Base-by-base conservation (phyloP, 805 yeast genomes). In the Millerozyma acaciae region DNA sequence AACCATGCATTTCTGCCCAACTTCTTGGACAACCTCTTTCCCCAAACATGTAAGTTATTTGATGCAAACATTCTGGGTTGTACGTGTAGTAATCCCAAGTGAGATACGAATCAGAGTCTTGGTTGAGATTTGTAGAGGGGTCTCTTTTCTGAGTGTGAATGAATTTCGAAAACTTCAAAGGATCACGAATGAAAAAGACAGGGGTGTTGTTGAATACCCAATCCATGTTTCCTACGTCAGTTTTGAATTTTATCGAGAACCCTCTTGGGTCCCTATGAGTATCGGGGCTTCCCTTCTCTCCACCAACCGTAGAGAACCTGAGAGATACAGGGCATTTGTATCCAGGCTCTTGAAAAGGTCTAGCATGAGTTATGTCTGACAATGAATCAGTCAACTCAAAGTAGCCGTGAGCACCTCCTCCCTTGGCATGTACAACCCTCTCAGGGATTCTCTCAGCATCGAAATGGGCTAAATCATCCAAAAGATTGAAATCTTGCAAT, bases 151-250 rank as follows among this genome's bases (percentile, higher is more conserved):
- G 84, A 15, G 84, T 75, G 62, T 78, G 84, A 46, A 78, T 78
- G 52, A 78, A 77, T 44, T 68, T 67, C 7, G 82, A 78, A 64
- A 78, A 78, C 64, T 78, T 77, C 26, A 70, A 55, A 22, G 83
- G 83, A 56, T 78, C 80, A 42, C 84, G 67, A 39, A 78, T 62
- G 60, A 78, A 78, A 53, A 78, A 78, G 17, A 78, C 67, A 9
- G 86, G 86, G 14, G 85, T 80, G 62, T 80, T 80, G 63, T 78
- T 80, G 66, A 75, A 77, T 14, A 79, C 86, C 81, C 82, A 78
- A 62, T 79, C 86, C 48, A 76, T 58, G 56, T 71, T 75, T 34
- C 86, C 86, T 51, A 76, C 79, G 40, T 77, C 81, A 13, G 85
- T 79, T 62, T 75, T 75, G 42, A 79, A 62, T 58, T 80, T 80